Base-by-base conservation (phyloP, 805 yeast species). In the Saturnispora halmiae region DNA sequence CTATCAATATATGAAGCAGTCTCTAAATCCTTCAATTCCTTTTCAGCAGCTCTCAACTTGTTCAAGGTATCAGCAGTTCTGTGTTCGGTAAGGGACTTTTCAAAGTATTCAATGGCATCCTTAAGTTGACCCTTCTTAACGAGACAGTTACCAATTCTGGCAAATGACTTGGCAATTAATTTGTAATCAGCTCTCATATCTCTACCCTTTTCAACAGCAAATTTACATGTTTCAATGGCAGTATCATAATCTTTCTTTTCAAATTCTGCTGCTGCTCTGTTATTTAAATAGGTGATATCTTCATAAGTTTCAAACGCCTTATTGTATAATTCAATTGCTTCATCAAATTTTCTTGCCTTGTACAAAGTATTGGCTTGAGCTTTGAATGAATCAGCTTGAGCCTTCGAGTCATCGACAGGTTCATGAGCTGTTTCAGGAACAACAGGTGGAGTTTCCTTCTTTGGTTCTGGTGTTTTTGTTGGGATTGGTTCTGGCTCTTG, bases 251-350 rank as follows among this genome's bases (percentile, higher is more conserved):
- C 96, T 47, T 92, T 95, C 62, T 88, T 86, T 66, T 92, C 99
- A 57, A 65, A 92, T 65, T 92, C 95, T 26, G 98, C 99, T 43
- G 99, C 97, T 30, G 98, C 92, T 55, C 94, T 78, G 71, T 92
- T 92, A 70, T 94, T 92, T 60, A 92, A 72, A 60, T 82, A 92
- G 1, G 97, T 90, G 55, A 90, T 85, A 59, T 92, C 97, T 56
- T 78, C 73, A 64, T 69, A 64, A 16, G 77, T 59, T 26, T 79
- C 82, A 82, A 86, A 92, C 2, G 99, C 99, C 57, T 78, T 73
- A 58, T 83, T 69, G 66, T 92, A 92, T 47, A 76, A 68, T 43
- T 66, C 85, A 58, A 92, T 90, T 33, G 99, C 98, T 55, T 82
- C 95, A 56, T 86, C 96, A 51, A 92, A 92, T 55, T 87, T 70